Percentiles rank a stretch among this genome's conserved stretches.
These are phyloP conservation scores for Globisporangium spinosum DNA, from an alignment of 352 stramenopile species.

Conservation along the genomic window DNA sequence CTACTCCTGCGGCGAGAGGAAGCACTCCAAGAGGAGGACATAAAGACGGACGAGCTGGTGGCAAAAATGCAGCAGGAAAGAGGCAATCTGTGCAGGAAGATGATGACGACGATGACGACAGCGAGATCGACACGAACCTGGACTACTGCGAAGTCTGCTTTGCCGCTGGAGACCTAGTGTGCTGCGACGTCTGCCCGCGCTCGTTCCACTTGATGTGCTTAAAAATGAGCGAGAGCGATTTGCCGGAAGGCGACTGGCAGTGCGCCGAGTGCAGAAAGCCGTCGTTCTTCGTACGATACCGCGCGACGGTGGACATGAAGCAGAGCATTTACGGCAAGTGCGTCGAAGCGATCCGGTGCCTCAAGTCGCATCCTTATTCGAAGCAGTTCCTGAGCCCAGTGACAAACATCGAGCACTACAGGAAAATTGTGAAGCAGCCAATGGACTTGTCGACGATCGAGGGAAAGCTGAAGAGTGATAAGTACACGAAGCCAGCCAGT, in stretches of 20 bases:
- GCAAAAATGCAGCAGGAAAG: constrained; percentile 1
- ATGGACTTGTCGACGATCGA: constrained; percentile 81
- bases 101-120: constrained; percentile 33
- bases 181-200: constrained; percentile 89
- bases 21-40: neutral
- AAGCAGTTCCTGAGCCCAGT: constrained; percentile 76
- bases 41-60: neutral
- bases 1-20: neutral
- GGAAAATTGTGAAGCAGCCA: constrained; percentile 68
- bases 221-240: constrained; percentile 60
- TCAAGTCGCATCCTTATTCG: constrained; percentile 73
- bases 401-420: constrained; percentile 74
- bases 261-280: constrained; percentile 72
- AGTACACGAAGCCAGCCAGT: constrained; percentile 38
- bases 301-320: constrained; percentile 39
- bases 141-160: constrained; percentile 86
- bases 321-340: constrained; percentile 60
- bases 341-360: constrained; percentile 59
- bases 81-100: constrained; percentile 13
- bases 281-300: constrained; percentile 60
- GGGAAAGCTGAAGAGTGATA: constrained; percentile 53
- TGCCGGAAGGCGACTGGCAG: constrained; percentile 82
- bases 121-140: constrained; percentile 74
- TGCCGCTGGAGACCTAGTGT: constrained; percentile 80
- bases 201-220: constrained; percentile 90